Evolutionary conservation across 768 basidiomycete genomes (phyloP).

Genomic region (Hebeloma cylindrosporum): DNA sequence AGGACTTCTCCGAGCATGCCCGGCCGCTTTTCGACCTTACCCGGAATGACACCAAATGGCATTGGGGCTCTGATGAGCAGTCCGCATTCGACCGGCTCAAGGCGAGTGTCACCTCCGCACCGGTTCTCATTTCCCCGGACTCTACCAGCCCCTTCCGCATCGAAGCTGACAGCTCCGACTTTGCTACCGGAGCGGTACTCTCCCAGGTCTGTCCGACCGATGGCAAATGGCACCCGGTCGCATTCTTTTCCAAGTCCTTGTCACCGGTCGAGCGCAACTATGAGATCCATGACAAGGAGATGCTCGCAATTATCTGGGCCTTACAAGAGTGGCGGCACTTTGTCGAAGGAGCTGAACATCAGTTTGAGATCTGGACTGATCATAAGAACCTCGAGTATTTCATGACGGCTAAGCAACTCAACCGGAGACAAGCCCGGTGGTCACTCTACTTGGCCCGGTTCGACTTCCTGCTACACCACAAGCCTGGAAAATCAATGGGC

Average conservation of each 20-base stretch:
- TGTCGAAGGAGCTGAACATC: too few species aligned
- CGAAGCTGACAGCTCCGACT: conserved; percentile 35
- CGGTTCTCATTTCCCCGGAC: conserved; percentile 35
- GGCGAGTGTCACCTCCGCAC: conserved; percentile 26
- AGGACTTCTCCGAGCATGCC: conserved; percentile 33
- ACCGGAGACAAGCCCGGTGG: too few species aligned
- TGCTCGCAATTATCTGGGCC: too few species aligned
- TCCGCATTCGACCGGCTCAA: conserved; percentile 28
- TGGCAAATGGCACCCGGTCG: conserved; percentile 38
- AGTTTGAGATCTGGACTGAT: too few species aligned
- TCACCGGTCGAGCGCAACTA: conserved; percentile 45
- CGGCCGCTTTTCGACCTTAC: conserved; percentile 28
- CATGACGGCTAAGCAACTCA: too few species aligned
- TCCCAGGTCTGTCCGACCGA: conserved; percentile 28
- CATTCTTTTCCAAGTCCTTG: conserved; percentile 34
- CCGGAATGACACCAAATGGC: conserved; percentile 14
- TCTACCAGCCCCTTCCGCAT: conserved; percentile 26
- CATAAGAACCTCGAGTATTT: too few species aligned
- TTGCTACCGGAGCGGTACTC: conserved; percentile 30
- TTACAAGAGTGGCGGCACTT: too few species aligned
- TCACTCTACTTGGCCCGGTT: too few species aligned
- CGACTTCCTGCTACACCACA: too few species aligned
- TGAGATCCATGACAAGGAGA: conserved; percentile 53
- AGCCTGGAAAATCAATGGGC: too few species aligned
- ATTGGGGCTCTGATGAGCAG: conserved; percentile 10